A percentile compares a stretch with the other conserved stretches of the same genome.
These are phyloP conservation scores for Microdochium nivale DNA, from an alignment of 2,329 filamentous ascomycete species.

Conservation along the genomic window DNA sequence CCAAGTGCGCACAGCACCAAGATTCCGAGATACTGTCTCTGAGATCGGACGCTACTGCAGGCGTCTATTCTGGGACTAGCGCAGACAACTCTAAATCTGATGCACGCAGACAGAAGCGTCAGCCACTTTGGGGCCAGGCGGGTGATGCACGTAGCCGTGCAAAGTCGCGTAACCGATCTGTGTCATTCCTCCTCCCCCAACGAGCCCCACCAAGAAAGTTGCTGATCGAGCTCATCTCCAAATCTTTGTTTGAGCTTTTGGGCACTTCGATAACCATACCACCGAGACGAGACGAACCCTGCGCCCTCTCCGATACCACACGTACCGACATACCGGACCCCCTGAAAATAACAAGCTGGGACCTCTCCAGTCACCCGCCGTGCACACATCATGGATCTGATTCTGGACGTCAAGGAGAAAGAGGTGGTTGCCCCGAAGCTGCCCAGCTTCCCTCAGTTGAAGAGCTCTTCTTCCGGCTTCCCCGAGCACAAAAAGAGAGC, in stretches of 20 bases:
- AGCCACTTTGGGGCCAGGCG: background rate
- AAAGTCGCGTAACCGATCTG: background rate
- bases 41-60: background rate
- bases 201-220: background rate
- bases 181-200: background rate
- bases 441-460: slow-evolving; percentile 52
- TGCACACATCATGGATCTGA: slow-evolving; percentile 30
- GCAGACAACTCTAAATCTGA: background rate
- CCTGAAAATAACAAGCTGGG: no score
- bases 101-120: background rate
- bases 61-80: background rate
- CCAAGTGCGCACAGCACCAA: background rate
- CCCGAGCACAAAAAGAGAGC: slow-evolving; percentile 84
- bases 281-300: no score
- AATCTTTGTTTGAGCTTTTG: background rate
- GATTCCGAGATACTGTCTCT: background rate
- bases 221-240: background rate
- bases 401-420: slow-evolving; percentile 76
- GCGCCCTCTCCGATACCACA: no score
- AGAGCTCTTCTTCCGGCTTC: slow-evolving; percentile 60
- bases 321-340: no score
- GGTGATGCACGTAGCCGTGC: background rate
- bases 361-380: background rate
- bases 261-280: no score
- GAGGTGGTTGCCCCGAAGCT: slow-evolving; percentile 49